Conservation (phyloP, 495 filamentous ascomycete genomes). For the Penicillium antarcticum region DNA sequence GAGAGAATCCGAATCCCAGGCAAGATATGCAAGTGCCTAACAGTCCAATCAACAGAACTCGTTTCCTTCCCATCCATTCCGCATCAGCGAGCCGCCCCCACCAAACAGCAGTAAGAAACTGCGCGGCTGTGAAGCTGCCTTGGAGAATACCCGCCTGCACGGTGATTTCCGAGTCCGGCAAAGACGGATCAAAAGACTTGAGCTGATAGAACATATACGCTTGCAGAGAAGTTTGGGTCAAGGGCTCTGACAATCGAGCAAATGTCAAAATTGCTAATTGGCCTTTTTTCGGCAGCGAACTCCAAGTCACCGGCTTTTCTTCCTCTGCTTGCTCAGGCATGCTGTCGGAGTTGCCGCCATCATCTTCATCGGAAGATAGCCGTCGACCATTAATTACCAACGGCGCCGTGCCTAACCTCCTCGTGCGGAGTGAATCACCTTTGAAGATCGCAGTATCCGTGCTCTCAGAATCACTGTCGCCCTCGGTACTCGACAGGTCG, state of each 20-base stretch:
- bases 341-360: constrained; percentile 16
- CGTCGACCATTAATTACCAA: constrained; percentile 16
- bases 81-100: constrained; percentile 78
- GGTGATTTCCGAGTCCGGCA: constrained; percentile 66
- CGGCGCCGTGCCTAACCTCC: constrained; percentile 13
- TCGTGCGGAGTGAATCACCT: background rate
- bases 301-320: constrained; percentile 59
- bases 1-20: constrained; percentile 77
- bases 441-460: constrained; percentile 16
- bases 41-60: constrained; percentile 71
- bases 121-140: constrained; percentile 72
- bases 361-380: constrained; percentile 15
- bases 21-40: constrained; percentile 67
- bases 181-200: constrained; percentile 60
- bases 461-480: constrained; percentile 16
- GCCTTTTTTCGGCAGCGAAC: constrained; percentile 65
- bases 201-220: constrained; percentile 74
- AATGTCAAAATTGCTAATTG: constrained; percentile 74
- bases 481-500: background rate
- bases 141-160: constrained; percentile 73
- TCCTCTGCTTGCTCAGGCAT: background rate
- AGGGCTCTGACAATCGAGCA: constrained; percentile 72
- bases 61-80: constrained; percentile 67
- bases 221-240: constrained; percentile 74
- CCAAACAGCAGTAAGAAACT: constrained; percentile 73